A percentile compares a stretch with the other conserved stretches of the same genome.
phyloP scores from a whole-genome alignment of 768 basidiomycete species.

The Naematelia encephala region DNA sequence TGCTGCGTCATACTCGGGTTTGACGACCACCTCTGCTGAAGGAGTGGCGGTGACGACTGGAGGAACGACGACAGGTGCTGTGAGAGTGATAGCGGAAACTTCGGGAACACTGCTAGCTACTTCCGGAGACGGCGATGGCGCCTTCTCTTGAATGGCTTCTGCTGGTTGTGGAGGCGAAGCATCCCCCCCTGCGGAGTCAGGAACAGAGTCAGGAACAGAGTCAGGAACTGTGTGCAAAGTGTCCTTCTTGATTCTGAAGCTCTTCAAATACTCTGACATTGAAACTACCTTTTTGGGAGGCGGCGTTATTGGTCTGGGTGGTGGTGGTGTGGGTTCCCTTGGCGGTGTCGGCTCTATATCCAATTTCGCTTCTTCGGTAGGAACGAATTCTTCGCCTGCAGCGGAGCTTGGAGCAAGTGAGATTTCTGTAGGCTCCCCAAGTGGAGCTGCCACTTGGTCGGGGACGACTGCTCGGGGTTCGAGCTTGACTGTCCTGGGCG shows the following conservation, averaged over 20 bases:
- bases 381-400: not conserved
- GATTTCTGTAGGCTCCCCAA: conserved; percentile 11
- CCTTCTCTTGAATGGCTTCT: not conserved
- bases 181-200: no score
- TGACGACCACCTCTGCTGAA: not conserved
- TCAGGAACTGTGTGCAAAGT: not conserved
- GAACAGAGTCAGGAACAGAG: not conserved
- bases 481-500: not conserved
- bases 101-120: not conserved
- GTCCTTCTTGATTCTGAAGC: conserved; percentile 32
- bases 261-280: conserved; percentile 36
- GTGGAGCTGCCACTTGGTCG: conserved; percentile 18
- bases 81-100: not conserved
- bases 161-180: no score
- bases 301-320: conserved; percentile 17
- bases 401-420: conserved; percentile 1
- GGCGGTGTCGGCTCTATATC: conserved; percentile 8
- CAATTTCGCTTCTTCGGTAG: not conserved
- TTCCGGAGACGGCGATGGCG: not conserved
- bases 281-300: conserved; percentile 35
- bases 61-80: not conserved
- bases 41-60: not conserved
- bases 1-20: not conserved
- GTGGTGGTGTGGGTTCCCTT: conserved; percentile 16
- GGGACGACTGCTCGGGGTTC: conserved; percentile 14